These are phyloP conservation scores for Paramecium primaurelia DNA, from an alignment of 73 alveolate genomes.

Conservation along the genomic window DNA sequence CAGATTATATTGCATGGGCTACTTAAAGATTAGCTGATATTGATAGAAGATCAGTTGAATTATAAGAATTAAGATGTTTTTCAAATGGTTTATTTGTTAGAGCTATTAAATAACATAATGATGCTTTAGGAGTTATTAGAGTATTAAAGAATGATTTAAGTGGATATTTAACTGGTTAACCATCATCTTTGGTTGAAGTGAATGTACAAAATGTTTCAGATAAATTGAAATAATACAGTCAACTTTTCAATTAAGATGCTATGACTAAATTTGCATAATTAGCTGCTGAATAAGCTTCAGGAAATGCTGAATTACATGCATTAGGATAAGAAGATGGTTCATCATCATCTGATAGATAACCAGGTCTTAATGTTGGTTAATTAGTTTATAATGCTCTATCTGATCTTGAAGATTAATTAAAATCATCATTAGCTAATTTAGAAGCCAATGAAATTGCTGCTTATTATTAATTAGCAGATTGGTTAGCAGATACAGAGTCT, in stretches of 20 bases:
- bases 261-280: slow-evolving; percentile 17
- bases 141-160: background rate
- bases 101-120: slow-evolving; percentile 26
- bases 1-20: slow-evolving; percentile 14
- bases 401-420: slow-evolving; percentile 33
- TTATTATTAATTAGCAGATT: slow-evolving; percentile 34
- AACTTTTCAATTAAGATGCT: slow-evolving; percentile 12
- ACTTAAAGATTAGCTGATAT: slow-evolving; percentile 16
- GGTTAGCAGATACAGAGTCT: slow-evolving; percentile 26
- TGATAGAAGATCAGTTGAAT: slow-evolving; percentile 34
- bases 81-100: background rate
- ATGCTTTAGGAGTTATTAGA: slow-evolving; percentile 7
- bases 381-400: background rate
- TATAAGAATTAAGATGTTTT: slow-evolving; percentile 15
- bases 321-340: background rate
- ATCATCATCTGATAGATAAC: background rate
- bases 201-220: slow-evolving; percentile 18
- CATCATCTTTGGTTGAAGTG: slow-evolving; percentile 10
- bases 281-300: slow-evolving; percentile 45
- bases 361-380: slow-evolving; percentile 13
- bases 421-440: background rate
- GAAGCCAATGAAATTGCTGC: slow-evolving; percentile 5
- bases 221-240: slow-evolving; percentile 4
- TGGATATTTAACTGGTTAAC: slow-evolving; percentile 38
- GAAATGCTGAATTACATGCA: slow-evolving; percentile 46